Evolutionary conservation across 2,329 filamentous ascomycete species (phyloP).

Genomic region (Samsoniella hepiali): DNA sequence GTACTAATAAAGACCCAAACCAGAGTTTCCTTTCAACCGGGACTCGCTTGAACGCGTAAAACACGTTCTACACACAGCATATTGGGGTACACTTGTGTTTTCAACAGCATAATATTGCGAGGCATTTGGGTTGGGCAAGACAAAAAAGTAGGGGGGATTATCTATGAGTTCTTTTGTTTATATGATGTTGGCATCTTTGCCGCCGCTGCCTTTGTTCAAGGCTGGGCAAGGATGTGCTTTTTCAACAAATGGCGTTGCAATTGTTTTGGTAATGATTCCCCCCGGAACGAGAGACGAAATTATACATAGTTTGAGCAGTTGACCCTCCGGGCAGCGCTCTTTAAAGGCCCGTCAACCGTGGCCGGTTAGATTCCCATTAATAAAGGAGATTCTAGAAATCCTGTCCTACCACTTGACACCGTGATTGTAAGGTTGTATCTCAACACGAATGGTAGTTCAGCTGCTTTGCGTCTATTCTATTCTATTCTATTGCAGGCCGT

Average conservation of each 20-base stretch:
- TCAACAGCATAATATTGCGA: slow-evolving; percentile 45
- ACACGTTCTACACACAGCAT: slow-evolving; percentile 31
- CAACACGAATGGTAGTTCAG: too few species aligned
- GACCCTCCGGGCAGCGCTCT: slow-evolving; percentile 10
- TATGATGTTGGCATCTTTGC: slow-evolving; percentile 17
- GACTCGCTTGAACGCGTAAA: slow-evolving; percentile 33
- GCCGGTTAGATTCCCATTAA: slow-evolving; percentile 31
- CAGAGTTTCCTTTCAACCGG: slow-evolving; percentile 41
- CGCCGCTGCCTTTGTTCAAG: background rate
- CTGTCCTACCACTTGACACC: background rate
- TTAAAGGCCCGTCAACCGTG: slow-evolving; percentile 44
- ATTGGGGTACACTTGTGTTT: slow-evolving; percentile 38
- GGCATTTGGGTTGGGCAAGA: slow-evolving; percentile 34
- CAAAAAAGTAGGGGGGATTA: slow-evolving; percentile 24
- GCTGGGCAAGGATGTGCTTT: slow-evolving; percentile 33
- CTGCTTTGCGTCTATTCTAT: background rate
- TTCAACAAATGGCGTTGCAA: slow-evolving; percentile 40
- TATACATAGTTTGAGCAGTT: slow-evolving; percentile 16
- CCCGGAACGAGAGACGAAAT: slow-evolving; percentile 29
- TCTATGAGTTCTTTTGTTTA: slow-evolving; percentile 24
- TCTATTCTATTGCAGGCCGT: background rate
- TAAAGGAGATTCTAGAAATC: slow-evolving; percentile 20
- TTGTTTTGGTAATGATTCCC: slow-evolving; percentile 37
- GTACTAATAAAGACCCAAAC: slow-evolving; percentile 30
- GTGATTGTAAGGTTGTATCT: background rate